Percentiles rank a stretch among this genome's conserved stretches.
These are phyloP conservation scores for Gyrodon lividus DNA, from an alignment of 768 basidiomycete genomes.

Conservation along the genomic window DNA sequence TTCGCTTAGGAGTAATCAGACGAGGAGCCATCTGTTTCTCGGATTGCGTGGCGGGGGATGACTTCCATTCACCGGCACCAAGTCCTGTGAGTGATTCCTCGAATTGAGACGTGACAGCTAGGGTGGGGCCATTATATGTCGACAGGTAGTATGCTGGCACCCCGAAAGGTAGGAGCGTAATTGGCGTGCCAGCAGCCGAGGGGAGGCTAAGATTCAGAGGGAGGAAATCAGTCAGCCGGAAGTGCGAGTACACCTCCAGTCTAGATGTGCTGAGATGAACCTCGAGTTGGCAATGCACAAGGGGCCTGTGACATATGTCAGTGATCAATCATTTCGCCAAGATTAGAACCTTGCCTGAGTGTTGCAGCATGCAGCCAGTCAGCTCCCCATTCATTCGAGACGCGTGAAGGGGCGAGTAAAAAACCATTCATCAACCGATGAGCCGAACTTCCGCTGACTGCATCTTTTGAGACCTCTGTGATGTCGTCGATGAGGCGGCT, in stretches of 20 bases:
- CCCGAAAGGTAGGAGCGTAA: slow-evolving; percentile 67
- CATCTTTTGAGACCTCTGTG: slow-evolving; percentile 38
- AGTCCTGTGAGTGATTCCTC: slow-evolving; percentile 59
- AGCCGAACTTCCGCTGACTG: slow-evolving; percentile 33
- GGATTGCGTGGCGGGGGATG: slow-evolving; percentile 3
- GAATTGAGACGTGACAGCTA: slow-evolving; percentile 62
- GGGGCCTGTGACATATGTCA: slow-evolving; percentile 43
- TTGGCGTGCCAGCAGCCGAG: slow-evolving; percentile 59
- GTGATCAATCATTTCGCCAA: slow-evolving; percentile 1
- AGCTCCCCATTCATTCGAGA: slow-evolving; percentile 58
- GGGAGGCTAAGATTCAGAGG: slow-evolving; percentile 44
- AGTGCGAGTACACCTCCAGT: slow-evolving; percentile 64
- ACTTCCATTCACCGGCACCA: slow-evolving; percentile 56
- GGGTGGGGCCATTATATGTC: slow-evolving; percentile 66
- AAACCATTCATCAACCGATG: slow-evolving; percentile 62
- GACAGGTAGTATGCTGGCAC: slow-evolving; percentile 73
- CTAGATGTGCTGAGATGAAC: slow-evolving; percentile 45
- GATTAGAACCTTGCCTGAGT: slow-evolving; percentile 39
- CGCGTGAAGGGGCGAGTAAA: slow-evolving; percentile 46
- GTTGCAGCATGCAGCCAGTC: slow-evolving; percentile 59
- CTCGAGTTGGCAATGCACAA: slow-evolving; percentile 61
- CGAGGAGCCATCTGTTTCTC: slow-evolving; percentile 24
- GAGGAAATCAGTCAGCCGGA: slow-evolving; percentile 57
- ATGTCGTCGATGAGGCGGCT: slow-evolving; percentile 51
- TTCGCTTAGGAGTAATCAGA: slow-evolving; percentile 16